These are phyloP conservation scores for Gossypium davidsonii DNA, from an alignment of 441 rosid genomes.

Conservation along the genomic window DNA sequence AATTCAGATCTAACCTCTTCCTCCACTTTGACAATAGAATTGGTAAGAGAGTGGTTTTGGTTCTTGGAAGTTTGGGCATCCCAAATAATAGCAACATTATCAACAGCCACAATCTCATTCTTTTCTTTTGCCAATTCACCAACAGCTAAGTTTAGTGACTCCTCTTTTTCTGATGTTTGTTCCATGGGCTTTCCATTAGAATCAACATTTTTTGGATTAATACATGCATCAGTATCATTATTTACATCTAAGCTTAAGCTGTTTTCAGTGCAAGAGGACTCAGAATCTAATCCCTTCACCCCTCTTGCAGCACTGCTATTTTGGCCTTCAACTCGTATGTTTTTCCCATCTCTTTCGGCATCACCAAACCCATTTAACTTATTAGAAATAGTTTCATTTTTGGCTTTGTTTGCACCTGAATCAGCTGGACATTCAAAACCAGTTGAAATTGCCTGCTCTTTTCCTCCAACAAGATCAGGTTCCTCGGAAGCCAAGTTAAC, in stretches of 20 bases:
- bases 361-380: constrained; percentile 43
- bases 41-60: constrained; percentile 34
- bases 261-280: constrained; percentile 61
- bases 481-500: constrained; percentile 30
- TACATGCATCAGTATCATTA: constrained; percentile 38
- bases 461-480: constrained; percentile 34
- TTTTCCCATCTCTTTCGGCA: constrained; percentile 32
- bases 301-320: constrained; percentile 32
- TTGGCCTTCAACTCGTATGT: constrained; percentile 34
- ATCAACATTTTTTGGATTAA: constrained; percentile 35
- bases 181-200: constrained; percentile 34
- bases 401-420: constrained; percentile 32
- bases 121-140: constrained; percentile 40
- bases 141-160: constrained; percentile 28
- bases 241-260: constrained; percentile 48
- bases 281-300: constrained; percentile 53
- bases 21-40: constrained; percentile 36
- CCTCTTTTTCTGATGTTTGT: constrained; percentile 39
- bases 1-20: constrained; percentile 38
- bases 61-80: constrained; percentile 23
- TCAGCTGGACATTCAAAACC: constrained; percentile 33
- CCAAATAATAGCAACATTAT: constrained; percentile 19
- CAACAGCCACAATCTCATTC: constrained; percentile 35
- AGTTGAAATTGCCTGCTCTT: constrained; percentile 37
- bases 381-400: constrained; percentile 33